These are phyloP conservation scores for Russula olivacea DNA, from an alignment of 768 basidiomycete species.

Conservation along the genomic window DNA sequence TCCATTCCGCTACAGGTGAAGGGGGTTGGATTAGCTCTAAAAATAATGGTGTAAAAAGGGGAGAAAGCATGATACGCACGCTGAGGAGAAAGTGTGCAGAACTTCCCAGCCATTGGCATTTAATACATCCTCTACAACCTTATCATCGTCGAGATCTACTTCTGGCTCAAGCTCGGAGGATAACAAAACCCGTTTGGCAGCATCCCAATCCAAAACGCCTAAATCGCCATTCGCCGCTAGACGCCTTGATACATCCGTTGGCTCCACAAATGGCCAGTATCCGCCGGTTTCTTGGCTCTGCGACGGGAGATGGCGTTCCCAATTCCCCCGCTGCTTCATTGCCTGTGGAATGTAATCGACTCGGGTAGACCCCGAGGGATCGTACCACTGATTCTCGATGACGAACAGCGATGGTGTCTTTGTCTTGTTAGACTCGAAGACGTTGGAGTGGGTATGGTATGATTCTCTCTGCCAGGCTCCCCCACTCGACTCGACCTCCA, in stretches of 20 bases:
- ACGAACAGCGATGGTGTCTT: constrained; percentile 31
- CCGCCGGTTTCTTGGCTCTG: constrained; percentile 18
- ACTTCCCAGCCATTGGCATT: constrained; percentile 38
- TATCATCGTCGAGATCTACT: constrained; percentile 28
- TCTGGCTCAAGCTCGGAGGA: neutral
- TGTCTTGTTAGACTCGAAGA: constrained; percentile 26
- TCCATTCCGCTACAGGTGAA: constrained; percentile 33
- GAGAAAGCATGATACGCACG: constrained; percentile 32
- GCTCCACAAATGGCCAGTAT: neutral
- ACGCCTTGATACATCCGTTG: neutral
- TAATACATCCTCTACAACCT: constrained; percentile 32
- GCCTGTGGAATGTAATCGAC: constrained; percentile 35
- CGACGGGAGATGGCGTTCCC: constrained; percentile 26
- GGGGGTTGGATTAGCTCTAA: neutral
- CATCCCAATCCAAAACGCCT: constrained; percentile 5
- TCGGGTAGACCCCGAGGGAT: constrained; percentile 34
- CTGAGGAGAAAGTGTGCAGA: constrained; percentile 37
- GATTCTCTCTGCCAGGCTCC: constrained; percentile 36
- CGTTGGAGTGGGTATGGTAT: constrained; percentile 32
- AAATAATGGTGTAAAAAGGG: neutral
- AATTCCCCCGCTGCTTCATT: constrained; percentile 32
- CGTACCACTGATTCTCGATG: constrained; percentile 40
- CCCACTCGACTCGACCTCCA: constrained; percentile 33
- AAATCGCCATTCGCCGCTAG: neutral
- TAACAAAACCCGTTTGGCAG: constrained; percentile 1